A percentile compares a stretch with the other conserved stretches of the same genome.
Evolutionary conservation across 176 grass and related monocot genomes (phyloP).

Genomic region (Chloris gayana): DNA sequence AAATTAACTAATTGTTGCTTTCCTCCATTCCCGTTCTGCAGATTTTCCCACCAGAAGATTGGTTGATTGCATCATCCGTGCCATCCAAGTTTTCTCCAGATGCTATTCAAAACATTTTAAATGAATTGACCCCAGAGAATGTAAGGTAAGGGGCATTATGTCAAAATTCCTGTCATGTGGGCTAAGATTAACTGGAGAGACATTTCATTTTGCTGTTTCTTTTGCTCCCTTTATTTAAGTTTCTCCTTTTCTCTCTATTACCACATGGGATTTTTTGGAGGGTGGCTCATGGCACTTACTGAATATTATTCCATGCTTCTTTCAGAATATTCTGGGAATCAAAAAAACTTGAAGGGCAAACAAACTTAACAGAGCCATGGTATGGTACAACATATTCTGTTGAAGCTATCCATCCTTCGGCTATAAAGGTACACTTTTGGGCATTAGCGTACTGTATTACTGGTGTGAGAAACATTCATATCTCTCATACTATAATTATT

Average conservation of each 20-base stretch:
- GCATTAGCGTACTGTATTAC: slow-evolving; percentile 15
- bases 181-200: not conserved
- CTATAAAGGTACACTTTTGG: slow-evolving; percentile 56
- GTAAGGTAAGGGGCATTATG: slow-evolving; percentile 62
- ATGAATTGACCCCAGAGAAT: slow-evolving; percentile 83
- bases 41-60: slow-evolving; percentile 94
- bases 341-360: slow-evolving; percentile 73
- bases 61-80: slow-evolving; percentile 69
- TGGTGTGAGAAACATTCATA: slow-evolving; percentile 9
- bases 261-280: not conserved
- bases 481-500: slow-evolving; percentile 27
- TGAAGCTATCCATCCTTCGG: slow-evolving; percentile 59
- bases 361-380: slow-evolving; percentile 84
- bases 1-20: not conserved
- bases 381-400: slow-evolving; percentile 82
- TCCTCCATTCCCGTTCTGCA: slow-evolving; percentile 11
- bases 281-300: not conserved
- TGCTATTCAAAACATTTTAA: slow-evolving; percentile 69
- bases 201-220: slow-evolving; percentile 11
- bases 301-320: slow-evolving; percentile 15
- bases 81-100: slow-evolving; percentile 83
- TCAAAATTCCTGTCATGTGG: not conserved
- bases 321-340: slow-evolving; percentile 95
- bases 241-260: slow-evolving; percentile 11
- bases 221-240: slow-evolving; percentile 17